Evolutionary conservation across 345 rosid species (phyloP).

Genomic region (Mallotus nudiflorus): DNA sequence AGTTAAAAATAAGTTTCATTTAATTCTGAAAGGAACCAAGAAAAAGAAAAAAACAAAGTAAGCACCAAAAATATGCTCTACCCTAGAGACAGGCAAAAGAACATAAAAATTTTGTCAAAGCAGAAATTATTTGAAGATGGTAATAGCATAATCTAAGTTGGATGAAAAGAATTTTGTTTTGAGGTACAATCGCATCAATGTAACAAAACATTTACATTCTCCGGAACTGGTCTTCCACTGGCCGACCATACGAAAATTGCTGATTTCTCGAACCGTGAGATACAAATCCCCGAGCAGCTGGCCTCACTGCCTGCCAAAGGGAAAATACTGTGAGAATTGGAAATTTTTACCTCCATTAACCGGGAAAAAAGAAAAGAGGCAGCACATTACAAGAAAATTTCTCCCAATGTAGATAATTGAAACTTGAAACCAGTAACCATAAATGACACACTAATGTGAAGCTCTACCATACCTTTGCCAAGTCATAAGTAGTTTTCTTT

Average conservation of each 20-base stretch:
- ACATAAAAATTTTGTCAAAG: background rate
- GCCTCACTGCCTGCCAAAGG: slow-evolving; percentile 51
- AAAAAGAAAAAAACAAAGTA: background rate
- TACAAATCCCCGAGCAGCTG: slow-evolving; percentile 38
- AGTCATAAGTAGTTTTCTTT: slow-evolving; percentile 45
- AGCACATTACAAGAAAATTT: background rate
- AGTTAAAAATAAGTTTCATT: background rate
- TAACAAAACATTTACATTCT: slow-evolving; percentile 54
- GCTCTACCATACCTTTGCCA: slow-evolving; percentile 49
- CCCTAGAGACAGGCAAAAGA: background rate
- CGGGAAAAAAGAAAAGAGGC: background rate
- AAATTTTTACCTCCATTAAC: background rate
- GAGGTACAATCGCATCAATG: slow-evolving; percentile 5
- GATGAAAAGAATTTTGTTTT: background rate
- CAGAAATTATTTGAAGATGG: background rate
- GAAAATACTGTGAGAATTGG: background rate
- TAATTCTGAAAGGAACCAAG: background rate
- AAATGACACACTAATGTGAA: slow-evolving; percentile 19
- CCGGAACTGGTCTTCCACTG: slow-evolving; percentile 56
- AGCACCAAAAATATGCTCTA: background rate
- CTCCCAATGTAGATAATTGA: background rate
- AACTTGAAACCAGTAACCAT: background rate
- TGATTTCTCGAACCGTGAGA: slow-evolving; percentile 53
- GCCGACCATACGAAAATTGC: slow-evolving; percentile 38
- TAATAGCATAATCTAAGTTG: background rate